Conservation (phyloP, 306 rosid species). For the Cicer yamashitae region DNA sequence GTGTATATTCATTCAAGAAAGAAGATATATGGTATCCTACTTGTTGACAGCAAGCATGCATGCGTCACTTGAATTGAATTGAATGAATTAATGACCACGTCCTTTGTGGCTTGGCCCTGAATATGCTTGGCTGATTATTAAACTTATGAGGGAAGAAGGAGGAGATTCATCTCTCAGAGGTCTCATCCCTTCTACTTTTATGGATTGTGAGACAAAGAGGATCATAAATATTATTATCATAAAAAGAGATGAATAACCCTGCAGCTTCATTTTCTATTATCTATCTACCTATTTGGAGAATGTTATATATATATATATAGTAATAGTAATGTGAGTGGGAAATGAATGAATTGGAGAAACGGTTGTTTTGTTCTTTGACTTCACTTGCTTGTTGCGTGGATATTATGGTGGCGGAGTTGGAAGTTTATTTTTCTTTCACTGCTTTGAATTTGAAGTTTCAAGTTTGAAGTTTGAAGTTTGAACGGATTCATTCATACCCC, state of each 20-base stretch:
- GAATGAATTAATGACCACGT: conserved; percentile 51
- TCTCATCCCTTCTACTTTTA: conserved; percentile 56
- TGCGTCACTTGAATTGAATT: not conserved
- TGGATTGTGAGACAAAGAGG: conserved; percentile 49
- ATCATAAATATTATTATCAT: conserved; percentile 48
- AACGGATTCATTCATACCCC: not conserved
- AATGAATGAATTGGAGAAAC: not conserved
- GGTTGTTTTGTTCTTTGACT: conserved; percentile 25
- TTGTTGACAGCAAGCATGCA: too few relatives aligned
- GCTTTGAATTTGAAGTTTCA: conserved; percentile 31
- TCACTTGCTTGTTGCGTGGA: not conserved
- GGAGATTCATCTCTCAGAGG: conserved; percentile 46
- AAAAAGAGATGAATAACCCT: conserved; percentile 27
- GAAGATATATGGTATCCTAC: too few relatives aligned
- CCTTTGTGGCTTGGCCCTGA: conserved; percentile 60
- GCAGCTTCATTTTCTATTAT: conserved; percentile 43
- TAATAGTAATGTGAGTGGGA: not conserved
- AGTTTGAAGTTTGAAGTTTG: conserved; percentile 15
- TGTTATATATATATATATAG: not conserved
- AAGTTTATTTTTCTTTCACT: conserved; percentile 12
- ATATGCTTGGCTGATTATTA: conserved; percentile 42
- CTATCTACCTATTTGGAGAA: not conserved
- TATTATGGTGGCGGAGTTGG: conserved; percentile 9
- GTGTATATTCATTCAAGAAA: too few relatives aligned
- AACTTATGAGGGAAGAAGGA: conserved; percentile 23